Percentiles rank a stretch among this genome's conserved stretches.
These are phyloP conservation scores for Trichosporon asahii DNA, from an alignment of 1,284 basidiomycete species.

Conservation along the genomic window DNA sequence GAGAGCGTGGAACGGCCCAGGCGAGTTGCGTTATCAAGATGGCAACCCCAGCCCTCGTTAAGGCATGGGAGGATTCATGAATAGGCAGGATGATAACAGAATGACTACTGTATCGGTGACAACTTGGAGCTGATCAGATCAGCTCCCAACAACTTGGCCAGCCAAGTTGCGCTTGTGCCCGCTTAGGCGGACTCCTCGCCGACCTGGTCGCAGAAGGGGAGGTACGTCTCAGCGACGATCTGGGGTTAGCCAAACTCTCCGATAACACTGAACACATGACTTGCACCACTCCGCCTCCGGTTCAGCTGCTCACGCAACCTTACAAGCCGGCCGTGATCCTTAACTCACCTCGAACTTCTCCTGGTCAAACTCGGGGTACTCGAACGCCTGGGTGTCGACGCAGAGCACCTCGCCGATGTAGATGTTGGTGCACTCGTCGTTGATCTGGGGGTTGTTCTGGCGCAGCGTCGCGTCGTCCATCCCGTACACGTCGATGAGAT, in stretches of 20 bases:
- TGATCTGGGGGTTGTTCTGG: constrained; percentile 53
- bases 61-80: neutral
- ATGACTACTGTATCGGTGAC: neutral
- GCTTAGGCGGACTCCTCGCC: neutral
- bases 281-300: too few relatives aligned
- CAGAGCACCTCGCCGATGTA: constrained; percentile 54
- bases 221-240: constrained; percentile 45
- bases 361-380: constrained; percentile 45
- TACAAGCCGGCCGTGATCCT: too few relatives aligned
- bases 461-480: constrained; percentile 45
- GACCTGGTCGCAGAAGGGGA: constrained; percentile 34
- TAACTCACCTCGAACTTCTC: constrained; percentile 45
- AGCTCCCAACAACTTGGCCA: neutral
- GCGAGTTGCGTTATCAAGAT: neutral
- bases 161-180: neutral
- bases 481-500: constrained; percentile 42
- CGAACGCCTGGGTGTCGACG: constrained; percentile 43
- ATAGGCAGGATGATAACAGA: neutral
- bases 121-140: neutral
- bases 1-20: neutral
- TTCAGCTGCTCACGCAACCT: too few relatives aligned
- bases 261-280: too few relatives aligned
- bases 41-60: neutral
- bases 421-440: constrained; percentile 50
- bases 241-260: too few relatives aligned